phyloP scores from a whole-genome alignment of 1,284 basidiomycete genomes.

The Pterula multifida region DNA sequence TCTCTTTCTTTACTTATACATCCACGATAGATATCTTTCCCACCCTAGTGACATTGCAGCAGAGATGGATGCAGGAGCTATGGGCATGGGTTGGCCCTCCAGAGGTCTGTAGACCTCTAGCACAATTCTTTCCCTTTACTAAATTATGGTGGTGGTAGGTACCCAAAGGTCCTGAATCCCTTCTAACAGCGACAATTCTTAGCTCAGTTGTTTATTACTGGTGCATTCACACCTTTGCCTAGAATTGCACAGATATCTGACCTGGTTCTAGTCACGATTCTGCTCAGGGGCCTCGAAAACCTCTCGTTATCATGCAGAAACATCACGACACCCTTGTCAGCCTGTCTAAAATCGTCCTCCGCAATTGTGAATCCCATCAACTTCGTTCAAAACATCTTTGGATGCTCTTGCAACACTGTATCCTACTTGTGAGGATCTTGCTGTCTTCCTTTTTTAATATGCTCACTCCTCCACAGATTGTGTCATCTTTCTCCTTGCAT shows the following conservation, averaged over 20 bases:
- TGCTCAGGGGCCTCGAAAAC: neutral
- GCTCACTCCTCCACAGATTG: neutral
- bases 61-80: neutral
- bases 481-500: neutral
- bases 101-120: neutral
- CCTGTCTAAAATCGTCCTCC: constrained; percentile 20
- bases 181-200: neutral
- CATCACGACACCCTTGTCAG: constrained; percentile 17
- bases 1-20: neutral
- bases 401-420: constrained; percentile 24
- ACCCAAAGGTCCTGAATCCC: neutral
- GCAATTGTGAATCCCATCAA: constrained; percentile 22
- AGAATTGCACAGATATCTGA: neutral
- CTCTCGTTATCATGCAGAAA: neutral
- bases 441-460: neutral
- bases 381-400: constrained; percentile 29
- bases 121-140: neutral
- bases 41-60: neutral
- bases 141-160: neutral
- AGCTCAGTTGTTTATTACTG: neutral
- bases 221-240: neutral
- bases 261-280: neutral
- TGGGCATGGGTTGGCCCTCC: neutral
- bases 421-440: constrained; percentile 24
- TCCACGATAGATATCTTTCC: neutral